Conservation (phyloP, 345 rosid species). For the Physaria fendleri region DNA sequence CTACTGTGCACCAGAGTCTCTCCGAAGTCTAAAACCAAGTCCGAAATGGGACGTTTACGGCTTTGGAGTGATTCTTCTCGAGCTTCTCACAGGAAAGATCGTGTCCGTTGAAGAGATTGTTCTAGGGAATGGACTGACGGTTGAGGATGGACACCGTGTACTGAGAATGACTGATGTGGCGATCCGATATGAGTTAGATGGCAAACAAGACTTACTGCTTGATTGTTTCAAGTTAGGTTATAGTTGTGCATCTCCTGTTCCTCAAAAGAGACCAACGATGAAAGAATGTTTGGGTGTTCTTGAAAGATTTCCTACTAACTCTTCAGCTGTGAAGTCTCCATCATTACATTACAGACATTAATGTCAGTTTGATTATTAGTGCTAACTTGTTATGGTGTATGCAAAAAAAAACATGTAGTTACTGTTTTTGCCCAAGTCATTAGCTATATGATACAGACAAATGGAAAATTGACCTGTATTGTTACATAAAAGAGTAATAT, state of each 20-base stretch:
- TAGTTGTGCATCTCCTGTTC: slow-evolving; percentile 63
- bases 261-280: slow-evolving; percentile 85
- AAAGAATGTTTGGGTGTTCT: slow-evolving; percentile 68
- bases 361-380: neutral
- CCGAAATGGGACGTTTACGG: slow-evolving; percentile 87
- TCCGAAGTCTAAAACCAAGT: slow-evolving; percentile 69
- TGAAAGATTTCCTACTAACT: slow-evolving; percentile 44
- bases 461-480: too few species aligned
- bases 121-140: slow-evolving; percentile 58
- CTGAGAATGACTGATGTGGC: slow-evolving; percentile 60
- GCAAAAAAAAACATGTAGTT: neutral
- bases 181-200: slow-evolving; percentile 69
- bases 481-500: too few species aligned
- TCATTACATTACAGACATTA: slow-evolving; percentile 31
- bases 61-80: slow-evolving; percentile 70
- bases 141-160: slow-evolving; percentile 53
- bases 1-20: slow-evolving; percentile 72
- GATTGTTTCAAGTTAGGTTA: slow-evolving; percentile 70
- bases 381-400: slow-evolving; percentile 4
- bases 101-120: slow-evolving; percentile 64
- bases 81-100: slow-evolving; percentile 66
- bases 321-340: slow-evolving; percentile 26
- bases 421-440: too few species aligned
- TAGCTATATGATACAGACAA: too few species aligned
- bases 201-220: slow-evolving; percentile 65